phyloP scores from a whole-genome alignment of 805 yeast genomes.

The Komagataella pseudopastoris region DNA sequence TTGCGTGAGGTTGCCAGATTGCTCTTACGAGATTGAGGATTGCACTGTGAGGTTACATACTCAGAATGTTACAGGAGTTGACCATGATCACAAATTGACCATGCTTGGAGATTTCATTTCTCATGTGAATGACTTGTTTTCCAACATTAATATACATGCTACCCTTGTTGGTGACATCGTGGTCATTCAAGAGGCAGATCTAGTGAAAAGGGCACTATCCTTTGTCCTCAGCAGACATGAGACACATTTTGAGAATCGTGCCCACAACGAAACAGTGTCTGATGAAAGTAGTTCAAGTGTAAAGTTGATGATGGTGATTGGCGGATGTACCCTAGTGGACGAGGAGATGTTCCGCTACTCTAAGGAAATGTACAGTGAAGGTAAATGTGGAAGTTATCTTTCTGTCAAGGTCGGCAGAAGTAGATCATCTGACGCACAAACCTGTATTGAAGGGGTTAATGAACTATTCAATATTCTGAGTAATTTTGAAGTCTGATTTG shows the following conservation, averaged over 20 bases:
- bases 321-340: conserved; percentile 55
- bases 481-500: not conserved
- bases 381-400: conserved; percentile 29
- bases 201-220: conserved; percentile 41
- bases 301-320: conserved; percentile 41
- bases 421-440: conserved; percentile 40
- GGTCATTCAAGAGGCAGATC: conserved; percentile 53
- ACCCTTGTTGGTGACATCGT: conserved; percentile 56
- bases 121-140: conserved; percentile 67
- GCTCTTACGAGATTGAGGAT: conserved; percentile 59
- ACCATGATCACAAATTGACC: conserved; percentile 47
- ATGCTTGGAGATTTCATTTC: conserved; percentile 77
- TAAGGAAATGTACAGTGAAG: conserved; percentile 23
- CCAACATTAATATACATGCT: conserved; percentile 60
- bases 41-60: conserved; percentile 69
- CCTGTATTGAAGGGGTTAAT: conserved; percentile 55
- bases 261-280: conserved; percentile 5
- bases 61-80: conserved; percentile 47
- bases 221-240: conserved; percentile 26
- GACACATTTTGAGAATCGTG: conserved; percentile 1
- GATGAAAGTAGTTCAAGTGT: conserved; percentile 7
- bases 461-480: conserved; percentile 43
- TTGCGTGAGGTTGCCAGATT: conserved; percentile 71
- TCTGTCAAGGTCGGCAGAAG: conserved; percentile 47
- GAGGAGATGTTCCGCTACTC: conserved; percentile 51